Evolutionary conservation across 257 asterid species (phyloP).

Genomic region (Capsicum rhomboideum): DNA sequence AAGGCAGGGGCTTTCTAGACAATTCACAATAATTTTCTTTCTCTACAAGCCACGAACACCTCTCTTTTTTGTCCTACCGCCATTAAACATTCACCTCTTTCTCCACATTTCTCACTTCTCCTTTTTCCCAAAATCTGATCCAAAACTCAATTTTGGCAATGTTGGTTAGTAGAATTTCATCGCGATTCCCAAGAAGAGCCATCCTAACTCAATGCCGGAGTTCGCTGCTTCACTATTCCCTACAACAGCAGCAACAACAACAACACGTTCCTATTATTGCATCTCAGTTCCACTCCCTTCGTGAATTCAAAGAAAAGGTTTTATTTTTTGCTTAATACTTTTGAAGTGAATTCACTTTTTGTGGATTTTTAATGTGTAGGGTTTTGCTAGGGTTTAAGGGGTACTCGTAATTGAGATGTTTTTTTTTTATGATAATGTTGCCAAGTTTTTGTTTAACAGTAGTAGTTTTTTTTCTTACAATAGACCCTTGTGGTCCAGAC

Average conservation of each 20-base stretch:
- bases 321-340: not conserved
- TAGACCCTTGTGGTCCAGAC: too few relatives aligned
- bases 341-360: not conserved
- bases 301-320: constrained; percentile 32
- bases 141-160: constrained; percentile 9
- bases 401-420: not conserved
- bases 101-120: not conserved
- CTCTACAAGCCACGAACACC: not conserved
- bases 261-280: constrained; percentile 13
- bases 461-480: too few relatives aligned
- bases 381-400: constrained; percentile 25
- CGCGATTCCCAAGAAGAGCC: constrained; percentile 41
- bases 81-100: not conserved
- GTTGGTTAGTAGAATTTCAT: constrained; percentile 47
- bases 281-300: constrained; percentile 21
- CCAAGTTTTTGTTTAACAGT: too few relatives aligned
- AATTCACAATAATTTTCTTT: not conserved
- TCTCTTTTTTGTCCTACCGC: not conserved
- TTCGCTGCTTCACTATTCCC: constrained; percentile 29
- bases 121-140: not conserved
- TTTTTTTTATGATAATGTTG: too few relatives aligned
- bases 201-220: constrained; percentile 34
- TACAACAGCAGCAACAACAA: constrained; percentile 18
- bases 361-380: not conserved
- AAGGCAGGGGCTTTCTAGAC: not conserved